phyloP scores from a whole-genome alignment of 1,139 yeast species.

The Hanseniaspora sp. region DNA sequence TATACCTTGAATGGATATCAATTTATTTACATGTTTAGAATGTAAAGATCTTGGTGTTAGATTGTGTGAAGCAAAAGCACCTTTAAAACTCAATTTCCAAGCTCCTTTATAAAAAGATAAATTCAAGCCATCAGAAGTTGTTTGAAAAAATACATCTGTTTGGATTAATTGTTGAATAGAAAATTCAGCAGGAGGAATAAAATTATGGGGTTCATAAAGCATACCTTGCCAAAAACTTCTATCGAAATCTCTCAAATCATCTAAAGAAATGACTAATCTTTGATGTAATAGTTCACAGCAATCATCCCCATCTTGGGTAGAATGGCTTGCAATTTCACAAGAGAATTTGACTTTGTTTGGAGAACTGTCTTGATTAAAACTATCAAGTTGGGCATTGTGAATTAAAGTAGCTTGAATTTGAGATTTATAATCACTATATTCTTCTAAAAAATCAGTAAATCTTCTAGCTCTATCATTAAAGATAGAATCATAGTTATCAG shows the following conservation, averaged over 20 bases:
- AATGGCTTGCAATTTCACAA: slow-evolving; percentile 16
- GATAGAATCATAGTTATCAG: slow-evolving; percentile 33
- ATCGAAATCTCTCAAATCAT: slow-evolving; percentile 80
- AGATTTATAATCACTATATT: slow-evolving; percentile 52
- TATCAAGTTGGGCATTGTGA: slow-evolving; percentile 21
- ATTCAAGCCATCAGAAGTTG: slow-evolving; percentile 16
- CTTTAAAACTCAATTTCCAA: slow-evolving; percentile 58
- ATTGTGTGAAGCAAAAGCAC: slow-evolving; percentile 82
- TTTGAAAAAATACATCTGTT: slow-evolving; percentile 37
- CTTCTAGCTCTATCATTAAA: slow-evolving; percentile 75
- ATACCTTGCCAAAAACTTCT: slow-evolving; percentile 69
- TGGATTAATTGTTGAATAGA: slow-evolving; percentile 75
- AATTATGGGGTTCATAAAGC: slow-evolving; percentile 69
- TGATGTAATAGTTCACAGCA: slow-evolving; percentile 41
- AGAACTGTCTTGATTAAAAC: slow-evolving; percentile 7
- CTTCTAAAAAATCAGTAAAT: slow-evolving; percentile 79
- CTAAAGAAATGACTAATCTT: slow-evolving; percentile 66
- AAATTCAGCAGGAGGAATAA: slow-evolving; percentile 76
- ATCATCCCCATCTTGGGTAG: slow-evolving; percentile 11
- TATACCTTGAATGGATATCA: slow-evolving; percentile 88
- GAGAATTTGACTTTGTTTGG: slow-evolving; percentile 9
- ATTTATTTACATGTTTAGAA: slow-evolving; percentile 62
- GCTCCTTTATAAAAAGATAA: slow-evolving; percentile 9
- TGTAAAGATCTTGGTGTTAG: slow-evolving; percentile 81
- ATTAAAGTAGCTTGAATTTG: slow-evolving; percentile 43